Conservation (phyloP, 2,329 filamentous ascomycete species). For the Lasiodiplodia theobromae region DNA sequence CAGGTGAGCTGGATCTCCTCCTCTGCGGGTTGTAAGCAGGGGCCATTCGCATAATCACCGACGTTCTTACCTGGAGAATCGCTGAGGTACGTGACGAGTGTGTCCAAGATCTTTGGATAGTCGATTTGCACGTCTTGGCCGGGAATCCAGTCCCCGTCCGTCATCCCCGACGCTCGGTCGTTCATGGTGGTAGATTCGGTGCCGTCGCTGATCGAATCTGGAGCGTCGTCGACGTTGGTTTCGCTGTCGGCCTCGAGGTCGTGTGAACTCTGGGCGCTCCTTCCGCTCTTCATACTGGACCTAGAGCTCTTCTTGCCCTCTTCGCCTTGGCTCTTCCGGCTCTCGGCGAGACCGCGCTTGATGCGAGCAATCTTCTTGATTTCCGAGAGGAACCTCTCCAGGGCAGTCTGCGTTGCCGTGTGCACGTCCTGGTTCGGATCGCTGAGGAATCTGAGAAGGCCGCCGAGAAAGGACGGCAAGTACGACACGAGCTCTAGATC, state of each 20-base stretch:
- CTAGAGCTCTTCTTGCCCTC: slow-evolving; percentile 73
- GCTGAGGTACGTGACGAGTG: slow-evolving; percentile 87
- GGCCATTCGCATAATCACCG: slow-evolving; percentile 31
- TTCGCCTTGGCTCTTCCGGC: slow-evolving; percentile 72
- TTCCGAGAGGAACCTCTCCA: slow-evolving; percentile 90
- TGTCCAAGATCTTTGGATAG: slow-evolving; percentile 88
- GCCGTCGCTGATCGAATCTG: slow-evolving; percentile 50
- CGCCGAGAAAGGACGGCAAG: slow-evolving; percentile 88
- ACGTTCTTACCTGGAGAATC: slow-evolving; percentile 72
- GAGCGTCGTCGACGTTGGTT: slow-evolving; percentile 62
- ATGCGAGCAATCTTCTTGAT: slow-evolving; percentile 94
- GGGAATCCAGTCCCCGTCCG: slow-evolving; percentile 94
- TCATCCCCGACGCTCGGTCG: slow-evolving; percentile 54
- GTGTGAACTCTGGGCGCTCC: slow-evolving; percentile 38
- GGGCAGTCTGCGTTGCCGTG: slow-evolving; percentile 83
- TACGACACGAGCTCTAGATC: slow-evolving; percentile 94
- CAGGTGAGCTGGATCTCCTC: slow-evolving; percentile 92
- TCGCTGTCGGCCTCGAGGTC: slow-evolving; percentile 59
- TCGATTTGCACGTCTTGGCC: slow-evolving; percentile 97
- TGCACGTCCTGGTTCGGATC: slow-evolving; percentile 95
- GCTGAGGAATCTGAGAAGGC: slow-evolving; percentile 88
- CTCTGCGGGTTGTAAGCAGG: slow-evolving; percentile 60
- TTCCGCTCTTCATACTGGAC: slow-evolving; percentile 54
- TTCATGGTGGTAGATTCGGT: slow-evolving; percentile 44
- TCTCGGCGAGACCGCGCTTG: slow-evolving; percentile 91